phyloP scores from a whole-genome alignment of 441 rosid species.

The Viola pubescens region DNA sequence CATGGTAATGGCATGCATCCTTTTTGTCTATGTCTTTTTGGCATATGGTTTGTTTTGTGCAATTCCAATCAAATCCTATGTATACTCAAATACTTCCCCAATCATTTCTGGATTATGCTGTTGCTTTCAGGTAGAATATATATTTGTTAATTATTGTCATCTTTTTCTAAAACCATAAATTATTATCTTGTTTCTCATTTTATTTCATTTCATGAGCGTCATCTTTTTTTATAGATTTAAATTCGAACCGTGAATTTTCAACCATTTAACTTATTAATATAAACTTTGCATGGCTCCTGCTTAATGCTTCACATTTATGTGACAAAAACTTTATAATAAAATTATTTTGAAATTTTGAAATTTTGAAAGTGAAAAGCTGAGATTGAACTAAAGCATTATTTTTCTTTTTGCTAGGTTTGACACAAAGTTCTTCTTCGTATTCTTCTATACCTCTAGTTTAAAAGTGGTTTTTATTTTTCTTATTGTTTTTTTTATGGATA shows the following conservation, averaged over 20 bases:
- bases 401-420: background rate
- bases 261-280: too few relatives aligned
- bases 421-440: background rate
- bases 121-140: background rate
- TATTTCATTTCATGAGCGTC: background rate
- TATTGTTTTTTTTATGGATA: background rate
- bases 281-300: too few relatives aligned
- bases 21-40: conserved; percentile 7
- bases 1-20: conserved; percentile 3
- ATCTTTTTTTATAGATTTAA: background rate
- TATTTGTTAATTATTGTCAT: background rate
- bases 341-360: background rate
- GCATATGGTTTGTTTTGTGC: background rate
- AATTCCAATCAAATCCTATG: background rate
- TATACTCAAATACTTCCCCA: conserved; percentile 3
- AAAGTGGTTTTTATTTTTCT: background rate
- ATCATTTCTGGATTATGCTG: conserved; percentile 4
- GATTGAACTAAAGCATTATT: background rate
- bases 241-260: too few relatives aligned
- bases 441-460: background rate
- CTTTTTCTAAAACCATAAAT: too few relatives aligned
- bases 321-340: background rate
- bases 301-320: background rate
- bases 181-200: too few relatives aligned
- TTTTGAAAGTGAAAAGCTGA: background rate